phyloP scores from a whole-genome alignment of 2,329 filamentous ascomycete species.

The Trichoderma brevicompactum region DNA sequence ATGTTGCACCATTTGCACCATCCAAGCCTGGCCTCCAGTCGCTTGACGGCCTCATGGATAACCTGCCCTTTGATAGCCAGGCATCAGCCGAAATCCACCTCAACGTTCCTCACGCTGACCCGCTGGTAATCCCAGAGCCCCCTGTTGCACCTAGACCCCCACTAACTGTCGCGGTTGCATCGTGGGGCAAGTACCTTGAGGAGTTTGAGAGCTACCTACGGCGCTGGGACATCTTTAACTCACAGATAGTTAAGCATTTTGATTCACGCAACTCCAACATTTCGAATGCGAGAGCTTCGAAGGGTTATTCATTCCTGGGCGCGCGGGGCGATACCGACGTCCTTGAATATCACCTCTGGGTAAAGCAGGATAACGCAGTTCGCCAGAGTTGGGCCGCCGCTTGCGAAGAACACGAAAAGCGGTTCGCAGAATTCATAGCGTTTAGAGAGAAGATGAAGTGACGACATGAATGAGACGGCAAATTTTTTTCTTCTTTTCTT shows the following conservation, averaged over 20 bases:
- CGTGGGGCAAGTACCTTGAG: slow-evolving; percentile 57
- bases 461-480: neutral
- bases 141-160: slow-evolving; percentile 57
- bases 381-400: slow-evolving; percentile 64
- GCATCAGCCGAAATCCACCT: slow-evolving; percentile 50
- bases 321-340: slow-evolving; percentile 52
- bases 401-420: slow-evolving; percentile 62
- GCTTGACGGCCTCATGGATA: slow-evolving; percentile 59
- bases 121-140: slow-evolving; percentile 52
- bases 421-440: slow-evolving; percentile 61
- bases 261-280: slow-evolving; percentile 53
- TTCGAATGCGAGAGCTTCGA: slow-evolving; percentile 44
- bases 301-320: slow-evolving; percentile 53
- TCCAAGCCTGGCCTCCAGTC: slow-evolving; percentile 56
- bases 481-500: neutral
- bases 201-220: slow-evolving; percentile 60
- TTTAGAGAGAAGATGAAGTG: slow-evolving; percentile 51
- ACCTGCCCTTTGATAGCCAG: slow-evolving; percentile 60
- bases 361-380: slow-evolving; percentile 68
- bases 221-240: slow-evolving; percentile 56
- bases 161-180: slow-evolving; percentile 45
- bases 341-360: slow-evolving; percentile 61
- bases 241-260: slow-evolving; percentile 61
- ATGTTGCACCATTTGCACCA: slow-evolving; percentile 59
- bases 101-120: slow-evolving; percentile 41